A percentile compares a stretch with the other conserved stretches of the same genome.
Evolutionary conservation across 305 asterid species (phyloP).

Genomic region (Lippia alba): DNA sequence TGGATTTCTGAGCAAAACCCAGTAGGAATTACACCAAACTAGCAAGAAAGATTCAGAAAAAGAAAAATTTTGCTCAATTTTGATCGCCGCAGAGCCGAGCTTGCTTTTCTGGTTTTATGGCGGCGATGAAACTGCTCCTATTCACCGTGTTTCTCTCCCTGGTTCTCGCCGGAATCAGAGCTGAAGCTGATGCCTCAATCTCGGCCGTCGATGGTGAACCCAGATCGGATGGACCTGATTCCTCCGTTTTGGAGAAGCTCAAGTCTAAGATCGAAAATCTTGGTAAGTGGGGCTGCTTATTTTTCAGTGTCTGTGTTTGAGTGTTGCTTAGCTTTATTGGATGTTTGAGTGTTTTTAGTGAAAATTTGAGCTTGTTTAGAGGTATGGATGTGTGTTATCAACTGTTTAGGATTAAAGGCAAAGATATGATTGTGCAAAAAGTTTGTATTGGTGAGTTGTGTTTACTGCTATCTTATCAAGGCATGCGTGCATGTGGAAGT

Average conservation of each 20-base stretch:
- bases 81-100: slow-evolving; percentile 37
- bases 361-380: not conserved
- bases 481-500: not conserved
- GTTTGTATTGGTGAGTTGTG: not conserved
- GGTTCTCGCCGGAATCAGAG: slow-evolving; percentile 35
- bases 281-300: slow-evolving; percentile 44
- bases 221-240: slow-evolving; percentile 48
- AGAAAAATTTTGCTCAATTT: not conserved
- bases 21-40: not conserved
- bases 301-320: slow-evolving; percentile 12
- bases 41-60: not conserved
- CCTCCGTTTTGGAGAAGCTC: slow-evolving; percentile 42
- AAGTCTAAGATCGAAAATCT: slow-evolving; percentile 62
- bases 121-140: slow-evolving; percentile 43
- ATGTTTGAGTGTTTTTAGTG: slow-evolving; percentile 6
- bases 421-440: slow-evolving; percentile 1
- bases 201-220: slow-evolving; percentile 37
- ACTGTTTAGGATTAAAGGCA: not conserved
- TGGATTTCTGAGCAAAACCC: not conserved
- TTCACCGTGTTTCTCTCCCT: slow-evolving; percentile 37
- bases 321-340: slow-evolving; percentile 1
- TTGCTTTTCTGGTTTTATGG: slow-evolving; percentile 37
- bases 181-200: slow-evolving; percentile 33
- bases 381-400: not conserved
- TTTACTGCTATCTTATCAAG: not conserved